Evolutionary conservation across 257 asterid species (phyloP), one percentile per base, ranked within the genome.

Genomic region (Fraxinus excelsior): DNA sequence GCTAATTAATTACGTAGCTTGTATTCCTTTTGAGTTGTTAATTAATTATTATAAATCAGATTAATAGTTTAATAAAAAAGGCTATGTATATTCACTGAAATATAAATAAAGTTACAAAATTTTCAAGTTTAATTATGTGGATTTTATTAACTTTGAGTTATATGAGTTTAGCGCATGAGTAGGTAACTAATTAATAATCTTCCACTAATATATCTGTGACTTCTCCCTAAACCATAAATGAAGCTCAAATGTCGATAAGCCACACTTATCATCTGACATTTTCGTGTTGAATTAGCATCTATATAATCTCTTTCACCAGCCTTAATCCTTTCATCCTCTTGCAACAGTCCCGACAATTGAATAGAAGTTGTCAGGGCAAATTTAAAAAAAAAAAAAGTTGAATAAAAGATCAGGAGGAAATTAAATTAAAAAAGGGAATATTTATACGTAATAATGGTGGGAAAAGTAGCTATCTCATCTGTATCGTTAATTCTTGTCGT

Each of bases 401-500:
- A 46, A 46, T 46, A 46, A 46, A 82, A n/a, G 3, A 49, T 18
- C 38, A 32, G 16, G 3, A 53, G 12, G 67, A 11, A 9, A 6
- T 8, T 14, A 12, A 18, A 42, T 3, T 42, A 21, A 5, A 35
- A 49, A 21, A 18, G 9, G 25, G 2, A 25, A 38, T 4, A 56
- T 3, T 4, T 32, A 32, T 32, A 32, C 5, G 5, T 32, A 34
- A 34, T 34, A 21, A 90, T 89, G 96, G 84, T 71, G 3, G 82
- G 84, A 31, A 80, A 78, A 51, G 71, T 84, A 28, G 88, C 85
- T 0, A 73, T 89, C 2, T 84, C 92, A 0, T 21, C 78, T 14
- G 86, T 90, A 66, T 85, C 93, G 31, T 38, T 90, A 46, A 42
- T 91, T 25, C 85, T 93, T 26, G 84, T 93, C 25, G 90, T 89